A percentile compares a stretch with the other conserved stretches of the same genome.
Conservation (phyloP, 140 eudicot species). For the Senecio squalidus region DNA sequence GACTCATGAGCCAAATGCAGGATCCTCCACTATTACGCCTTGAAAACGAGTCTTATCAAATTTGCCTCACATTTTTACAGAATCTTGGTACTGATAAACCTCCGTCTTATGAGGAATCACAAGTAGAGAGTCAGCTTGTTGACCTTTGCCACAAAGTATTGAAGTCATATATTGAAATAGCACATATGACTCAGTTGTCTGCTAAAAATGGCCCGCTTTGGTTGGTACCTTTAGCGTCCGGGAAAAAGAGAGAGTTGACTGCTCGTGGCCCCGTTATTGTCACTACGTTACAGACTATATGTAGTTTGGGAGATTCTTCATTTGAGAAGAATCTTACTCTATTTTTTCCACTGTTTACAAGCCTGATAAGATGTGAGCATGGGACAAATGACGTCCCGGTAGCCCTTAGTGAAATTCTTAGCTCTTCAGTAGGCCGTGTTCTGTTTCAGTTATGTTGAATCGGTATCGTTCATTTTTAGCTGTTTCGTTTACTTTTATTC, state of each 20-base stretch:
- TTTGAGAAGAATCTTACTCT: slow-evolving; percentile 51
- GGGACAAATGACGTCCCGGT: slow-evolving; percentile 80
- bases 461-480: slow-evolving; percentile 13
- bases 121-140: slow-evolving; percentile 58
- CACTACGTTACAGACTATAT: slow-evolving; percentile 60
- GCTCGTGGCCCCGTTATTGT: slow-evolving; percentile 81
- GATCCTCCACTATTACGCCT: slow-evolving; percentile 90
- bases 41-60: slow-evolving; percentile 86
- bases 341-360: slow-evolving; percentile 60
- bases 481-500: not conserved
- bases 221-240: slow-evolving; percentile 76
- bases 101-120: slow-evolving; percentile 39
- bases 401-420: slow-evolving; percentile 81
- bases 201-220: slow-evolving; percentile 23
- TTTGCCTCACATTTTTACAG: slow-evolving; percentile 64
- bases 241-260: slow-evolving; percentile 70
- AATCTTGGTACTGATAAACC: slow-evolving; percentile 63
- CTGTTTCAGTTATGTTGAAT: slow-evolving; percentile 61
- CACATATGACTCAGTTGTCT: slow-evolving; percentile 24
- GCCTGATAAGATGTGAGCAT: slow-evolving; percentile 84
- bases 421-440: slow-evolving; percentile 73
- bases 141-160: slow-evolving; percentile 70
- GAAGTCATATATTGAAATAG: slow-evolving; percentile 49
- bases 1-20: slow-evolving; percentile 76
- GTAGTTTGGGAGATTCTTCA: slow-evolving; percentile 54